Evolutionary conservation across 345 rosid species (phyloP).

Genomic region (Salix udensis): DNA sequence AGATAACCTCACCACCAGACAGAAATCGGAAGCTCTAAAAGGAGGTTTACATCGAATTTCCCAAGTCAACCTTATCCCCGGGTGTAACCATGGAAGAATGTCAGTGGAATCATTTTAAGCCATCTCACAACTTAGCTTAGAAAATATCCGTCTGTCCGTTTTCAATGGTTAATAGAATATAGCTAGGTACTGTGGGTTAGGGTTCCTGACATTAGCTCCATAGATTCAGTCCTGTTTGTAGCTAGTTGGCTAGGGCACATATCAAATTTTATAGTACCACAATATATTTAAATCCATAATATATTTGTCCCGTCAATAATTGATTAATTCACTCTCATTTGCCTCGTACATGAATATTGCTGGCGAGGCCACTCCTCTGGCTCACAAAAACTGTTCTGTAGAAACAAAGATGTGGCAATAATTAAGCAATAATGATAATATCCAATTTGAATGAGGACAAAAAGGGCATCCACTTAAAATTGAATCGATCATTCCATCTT

Average conservation of each 20-base stretch:
- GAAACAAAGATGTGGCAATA: slow-evolving; percentile 9
- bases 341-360: background rate
- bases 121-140: background rate
- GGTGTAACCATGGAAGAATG: background rate
- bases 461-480: slow-evolving; percentile 1
- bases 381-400: background rate
- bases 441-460: slow-evolving; percentile 2
- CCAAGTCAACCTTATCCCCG: background rate
- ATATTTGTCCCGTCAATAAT: background rate
- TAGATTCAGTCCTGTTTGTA: background rate
- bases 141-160: background rate
- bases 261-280: no score
- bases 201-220: background rate
- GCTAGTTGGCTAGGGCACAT: background rate
- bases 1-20: no score
- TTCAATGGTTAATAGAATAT: background rate
- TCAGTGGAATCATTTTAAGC: background rate
- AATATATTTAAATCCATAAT: background rate
- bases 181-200: background rate
- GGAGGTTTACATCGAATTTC: background rate
- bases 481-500: slow-evolving; percentile 34
- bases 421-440: slow-evolving; percentile 29
- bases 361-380: background rate
- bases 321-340: background rate
- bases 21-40: background rate